These are phyloP conservation scores for Paramecium biaurelia DNA, from an alignment of 73 alveolate species.

Conservation along the genomic window DNA sequence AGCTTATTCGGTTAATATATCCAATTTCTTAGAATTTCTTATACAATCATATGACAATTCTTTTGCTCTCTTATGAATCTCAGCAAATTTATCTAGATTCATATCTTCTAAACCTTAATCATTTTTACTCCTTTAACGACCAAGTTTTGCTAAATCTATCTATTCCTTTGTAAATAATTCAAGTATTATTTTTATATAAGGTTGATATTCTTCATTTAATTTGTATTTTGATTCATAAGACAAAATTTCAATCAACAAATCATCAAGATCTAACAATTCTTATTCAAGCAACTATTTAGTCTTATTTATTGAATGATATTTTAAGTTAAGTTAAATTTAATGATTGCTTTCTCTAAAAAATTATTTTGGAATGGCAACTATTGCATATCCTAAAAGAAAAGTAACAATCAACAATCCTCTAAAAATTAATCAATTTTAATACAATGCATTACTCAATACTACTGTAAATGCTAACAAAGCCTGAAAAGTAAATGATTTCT, in stretches of 20 bases:
- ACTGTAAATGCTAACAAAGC: conserved; percentile 4
- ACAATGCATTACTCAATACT: conserved; percentile 26
- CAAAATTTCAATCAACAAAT: neutral
- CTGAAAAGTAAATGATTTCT: neutral
- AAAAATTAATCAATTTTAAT: neutral
- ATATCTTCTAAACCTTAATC: neutral
- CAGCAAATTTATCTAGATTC: neutral
- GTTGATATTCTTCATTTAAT: conserved; percentile 3
- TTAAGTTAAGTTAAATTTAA: neutral
- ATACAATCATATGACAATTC: neutral
- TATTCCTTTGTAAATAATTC: neutral
- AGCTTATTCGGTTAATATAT: neutral
- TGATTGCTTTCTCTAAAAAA: conserved; percentile 48
- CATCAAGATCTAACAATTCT: neutral
- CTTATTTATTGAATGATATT: neutral
- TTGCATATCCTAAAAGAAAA: conserved; percentile 9
- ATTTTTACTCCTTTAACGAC: neutral
- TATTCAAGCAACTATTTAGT: neutral
- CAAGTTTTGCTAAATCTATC: neutral
- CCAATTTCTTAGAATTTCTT: neutral
- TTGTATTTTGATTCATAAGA: conserved; percentile 14
- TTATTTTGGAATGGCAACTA: conserved; percentile 31
- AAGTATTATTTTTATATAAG: neutral
- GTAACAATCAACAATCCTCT: conserved; percentile 9
- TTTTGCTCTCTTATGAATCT: neutral